Base-by-base conservation (phyloP, 192 early-diverging fungal genomes). In the Geranomyces michiganensis region DNA sequence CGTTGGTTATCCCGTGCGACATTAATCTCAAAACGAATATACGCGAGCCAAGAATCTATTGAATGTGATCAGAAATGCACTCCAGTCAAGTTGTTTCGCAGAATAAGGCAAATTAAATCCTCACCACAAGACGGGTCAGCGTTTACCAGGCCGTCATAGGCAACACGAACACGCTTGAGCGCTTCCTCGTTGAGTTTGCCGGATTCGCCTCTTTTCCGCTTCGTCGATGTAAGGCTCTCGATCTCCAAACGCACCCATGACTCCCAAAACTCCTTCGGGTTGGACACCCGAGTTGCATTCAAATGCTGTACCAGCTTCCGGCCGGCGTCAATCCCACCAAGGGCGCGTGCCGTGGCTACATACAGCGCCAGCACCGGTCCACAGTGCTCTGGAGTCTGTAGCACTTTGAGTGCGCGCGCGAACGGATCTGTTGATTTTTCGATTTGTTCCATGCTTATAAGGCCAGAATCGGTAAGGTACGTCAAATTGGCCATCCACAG, bases 1-100 rank as follows among this genome's bases (percentile, higher is more conserved):
- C 69, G 68, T 55, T 78, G 71, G 21, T 84, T 61, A 56, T 89
- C 78, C 26, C 76, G 75, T 6, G 84, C 73, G 26, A 81, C 77
- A 17, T 74, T 41, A 29, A 83, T 61, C 55, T 79, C 78, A 60
- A 83, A 83, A 31, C 58, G 41, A 62, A 79, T 68, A 65, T 68
- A 80, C 15, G 26, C 55, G 7, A 83, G 73, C 81, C 81, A 83
- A 14, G 72, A 53, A 53, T 77, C 78, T 76, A 32, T 60, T 15
- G 15, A 53, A 15, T 7, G 24, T 15, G 24, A 17, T 53, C 51
- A 53, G 51, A 53, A 53, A 53, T n/a, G n/a, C n/a, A n/a, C n/a
- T n/a, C n/a, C n/a, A n/a, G n/a, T n/a, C n/a, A n/a, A n/a, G n/a
- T n/a, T n/a, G n/a, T n/a, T n/a, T n/a, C n/a, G n/a, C n/a, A n/a